Percentiles rank a stretch among this genome's conserved stretches.
Conservation (phyloP, 169 alveolate species). For the Plasmodium relictum region DNA sequence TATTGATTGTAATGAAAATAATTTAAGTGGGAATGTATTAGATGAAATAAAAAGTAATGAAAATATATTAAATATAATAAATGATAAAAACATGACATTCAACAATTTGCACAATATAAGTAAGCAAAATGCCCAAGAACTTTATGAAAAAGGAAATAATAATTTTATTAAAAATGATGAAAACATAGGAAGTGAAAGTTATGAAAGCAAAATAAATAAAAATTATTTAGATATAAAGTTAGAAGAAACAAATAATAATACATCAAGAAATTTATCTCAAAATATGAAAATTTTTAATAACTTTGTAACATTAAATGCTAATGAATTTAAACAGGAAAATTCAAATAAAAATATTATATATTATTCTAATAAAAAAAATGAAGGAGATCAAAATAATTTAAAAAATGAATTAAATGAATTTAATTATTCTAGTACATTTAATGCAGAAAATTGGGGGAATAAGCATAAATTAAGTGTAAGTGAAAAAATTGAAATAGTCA, state of each 20-base stretch:
- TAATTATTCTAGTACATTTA: background rate
- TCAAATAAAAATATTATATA: background rate
- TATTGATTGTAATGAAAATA: background rate
- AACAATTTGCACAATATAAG: too few species aligned
- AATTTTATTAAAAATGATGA: constrained; percentile 5
- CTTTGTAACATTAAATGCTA: constrained; percentile 4
- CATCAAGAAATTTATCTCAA: background rate
- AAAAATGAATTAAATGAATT: background rate
- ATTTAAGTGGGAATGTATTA: background rate
- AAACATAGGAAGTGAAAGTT: constrained; percentile 1
- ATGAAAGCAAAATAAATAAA: constrained; percentile 1
- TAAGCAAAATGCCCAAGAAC: too few species aligned
- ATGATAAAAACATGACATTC: too few species aligned
- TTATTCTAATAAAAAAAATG: background rate
- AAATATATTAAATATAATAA: too few species aligned
- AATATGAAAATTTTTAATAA: background rate
- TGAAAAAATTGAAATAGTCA: constrained; percentile 66
- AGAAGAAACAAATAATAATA: constrained; percentile 11
- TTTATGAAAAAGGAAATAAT: background rate
- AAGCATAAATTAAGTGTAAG: constrained; percentile 65
- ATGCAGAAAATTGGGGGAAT: background rate
- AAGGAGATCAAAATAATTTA: background rate
- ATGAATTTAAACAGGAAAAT: constrained; percentile 8
- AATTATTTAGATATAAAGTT: constrained; percentile 6
- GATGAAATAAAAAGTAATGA: background rate